Evolutionary conservation across 2,329 filamentous ascomycete species (phyloP).

Genomic region (Curvularia lunata): DNA sequence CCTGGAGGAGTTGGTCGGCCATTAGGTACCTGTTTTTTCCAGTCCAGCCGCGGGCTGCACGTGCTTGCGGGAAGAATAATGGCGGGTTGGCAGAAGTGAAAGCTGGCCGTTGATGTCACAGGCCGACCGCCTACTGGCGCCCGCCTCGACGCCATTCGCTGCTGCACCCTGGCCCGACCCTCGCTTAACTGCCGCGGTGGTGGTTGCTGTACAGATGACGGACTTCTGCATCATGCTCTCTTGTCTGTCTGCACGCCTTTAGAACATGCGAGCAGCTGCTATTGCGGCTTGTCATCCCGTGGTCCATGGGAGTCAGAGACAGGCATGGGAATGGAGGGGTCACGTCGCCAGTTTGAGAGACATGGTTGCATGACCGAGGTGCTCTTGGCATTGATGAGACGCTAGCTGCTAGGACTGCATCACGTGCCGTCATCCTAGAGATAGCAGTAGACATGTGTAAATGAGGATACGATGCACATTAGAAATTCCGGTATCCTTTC

Average conservation of each 20-base stretch:
- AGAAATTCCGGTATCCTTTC: slow-evolving; percentile 56
- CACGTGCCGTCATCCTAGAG: neutral
- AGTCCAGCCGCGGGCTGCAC: slow-evolving; percentile 34
- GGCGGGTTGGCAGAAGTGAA: slow-evolving; percentile 32
- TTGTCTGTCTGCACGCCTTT: slow-evolving; percentile 7
- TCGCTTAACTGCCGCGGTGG: slow-evolving; percentile 42
- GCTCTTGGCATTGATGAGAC: slow-evolving; percentile 9
- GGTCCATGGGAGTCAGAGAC: slow-evolving; percentile 3
- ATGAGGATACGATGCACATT: neutral
- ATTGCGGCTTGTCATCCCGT: slow-evolving; percentile 8
- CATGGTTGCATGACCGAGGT: slow-evolving; percentile 1
- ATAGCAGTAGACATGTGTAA: neutral
- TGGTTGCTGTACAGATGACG: slow-evolving; percentile 37
- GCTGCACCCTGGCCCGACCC: slow-evolving; percentile 30
- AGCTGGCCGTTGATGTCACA: slow-evolving; percentile 49
- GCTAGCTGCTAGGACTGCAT: neutral
- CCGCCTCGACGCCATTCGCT: slow-evolving; percentile 37
- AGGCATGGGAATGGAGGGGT: neutral
- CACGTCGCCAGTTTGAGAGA: slow-evolving; percentile 2
- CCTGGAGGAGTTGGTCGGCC: slow-evolving; percentile 40
- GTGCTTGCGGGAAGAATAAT: slow-evolving; percentile 42
- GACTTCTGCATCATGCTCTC: slow-evolving; percentile 30
- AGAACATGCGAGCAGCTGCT: slow-evolving; percentile 2
- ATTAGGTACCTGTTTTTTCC: slow-evolving; percentile 32
- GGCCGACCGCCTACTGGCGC: slow-evolving; percentile 33